Base-by-base conservation (phyloP, 805 yeast genomes). In the Saturnispora besseyi region DNA sequence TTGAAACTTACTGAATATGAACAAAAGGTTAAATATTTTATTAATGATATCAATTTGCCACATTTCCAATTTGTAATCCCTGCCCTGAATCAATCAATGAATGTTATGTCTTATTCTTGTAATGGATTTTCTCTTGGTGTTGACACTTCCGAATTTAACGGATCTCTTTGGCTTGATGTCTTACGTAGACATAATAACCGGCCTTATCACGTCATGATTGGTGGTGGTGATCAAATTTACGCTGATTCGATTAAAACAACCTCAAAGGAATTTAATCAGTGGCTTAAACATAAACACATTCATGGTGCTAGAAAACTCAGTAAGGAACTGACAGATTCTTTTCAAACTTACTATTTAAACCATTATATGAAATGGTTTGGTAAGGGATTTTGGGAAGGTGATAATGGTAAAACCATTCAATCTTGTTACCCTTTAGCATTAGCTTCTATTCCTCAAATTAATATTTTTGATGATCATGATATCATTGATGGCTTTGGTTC, bases 171-270 rank as follows among this genome's bases (percentile, higher is more conserved):
- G 98, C 73, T 70, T 37, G 97, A 93, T 61, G 95, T 91, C 3
- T 59, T 90, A 57, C 70, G 75, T 28, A 78, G 79, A 52, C 96
- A 91, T 61, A 64, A 70, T 15, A 57, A 64, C 6, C 70, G 73
- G 37, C 37, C 49, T 5, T 87, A 87, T 66, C 96, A 91, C 64
- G 97, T 88, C 4, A 90, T 91, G 95, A 71, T 93, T 29, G 98
- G 98, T 29, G 98, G 98, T 47, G 99, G 99, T 31, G 99, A 91
- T 67, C 99, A 91, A 68, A 76, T 91, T 46, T 91, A 91, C 64
- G 81, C 90, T 47, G 99, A 91, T 66, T 74, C 87, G 1, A 80
- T 91, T 57, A 85, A 84, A 63, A 55, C 74, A 21, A 71, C 77
- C 21, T 78, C 83, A 13, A 60, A 73, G 44, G 66, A 71, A 30